phyloP scores from a whole-genome alignment of 2,329 filamentous ascomycete species.

The Exophiala oligosperma region DNA sequence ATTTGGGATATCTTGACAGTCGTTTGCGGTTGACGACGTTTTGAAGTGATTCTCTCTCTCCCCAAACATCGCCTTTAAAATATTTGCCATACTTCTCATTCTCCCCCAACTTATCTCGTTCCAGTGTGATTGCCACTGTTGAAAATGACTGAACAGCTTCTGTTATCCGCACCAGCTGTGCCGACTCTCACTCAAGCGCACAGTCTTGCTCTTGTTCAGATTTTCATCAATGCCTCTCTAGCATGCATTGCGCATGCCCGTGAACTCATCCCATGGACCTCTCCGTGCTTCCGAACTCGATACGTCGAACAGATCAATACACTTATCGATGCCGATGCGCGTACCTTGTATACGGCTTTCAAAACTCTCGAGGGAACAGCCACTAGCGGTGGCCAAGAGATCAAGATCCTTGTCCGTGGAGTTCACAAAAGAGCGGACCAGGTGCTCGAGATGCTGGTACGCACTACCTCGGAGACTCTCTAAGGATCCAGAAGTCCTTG shows the following conservation, averaged over 20 bases:
- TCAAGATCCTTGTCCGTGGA: conserved; percentile 43
- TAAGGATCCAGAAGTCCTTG: too few species aligned
- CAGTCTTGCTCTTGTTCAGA: conserved; percentile 24
- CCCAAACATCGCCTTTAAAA: not conserved
- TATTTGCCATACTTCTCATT: not conserved
- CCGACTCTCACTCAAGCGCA: conserved; percentile 12
- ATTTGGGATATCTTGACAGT: too few species aligned
- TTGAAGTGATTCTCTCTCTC: too few species aligned
- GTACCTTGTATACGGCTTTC: conserved; percentile 31
- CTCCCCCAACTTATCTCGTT: not conserved
- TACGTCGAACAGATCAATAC: conserved; percentile 22
- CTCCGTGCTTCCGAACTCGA: conserved; percentile 20
- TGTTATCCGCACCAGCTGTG: conserved; percentile 1
- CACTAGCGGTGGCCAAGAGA: conserved; percentile 29
- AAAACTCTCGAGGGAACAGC: not conserved
- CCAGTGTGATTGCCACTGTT: not conserved
- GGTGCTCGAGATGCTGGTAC: conserved; percentile 51
- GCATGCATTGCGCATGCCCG: conserved; percentile 27
- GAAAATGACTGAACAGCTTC: conserved; percentile 14
- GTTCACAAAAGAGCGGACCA: conserved; percentile 43
- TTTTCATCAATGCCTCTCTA: conserved; percentile 27
- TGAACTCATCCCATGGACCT: conserved; percentile 24
- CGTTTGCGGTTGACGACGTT: too few species aligned
- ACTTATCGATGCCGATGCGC: conserved; percentile 12
- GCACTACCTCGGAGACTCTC: conserved; percentile 8